Evolutionary conservation across 2,329 filamentous ascomycete genomes (phyloP), one percentile per base, ranked within the genome.

Genomic region (Ascosphaera apis): DNA sequence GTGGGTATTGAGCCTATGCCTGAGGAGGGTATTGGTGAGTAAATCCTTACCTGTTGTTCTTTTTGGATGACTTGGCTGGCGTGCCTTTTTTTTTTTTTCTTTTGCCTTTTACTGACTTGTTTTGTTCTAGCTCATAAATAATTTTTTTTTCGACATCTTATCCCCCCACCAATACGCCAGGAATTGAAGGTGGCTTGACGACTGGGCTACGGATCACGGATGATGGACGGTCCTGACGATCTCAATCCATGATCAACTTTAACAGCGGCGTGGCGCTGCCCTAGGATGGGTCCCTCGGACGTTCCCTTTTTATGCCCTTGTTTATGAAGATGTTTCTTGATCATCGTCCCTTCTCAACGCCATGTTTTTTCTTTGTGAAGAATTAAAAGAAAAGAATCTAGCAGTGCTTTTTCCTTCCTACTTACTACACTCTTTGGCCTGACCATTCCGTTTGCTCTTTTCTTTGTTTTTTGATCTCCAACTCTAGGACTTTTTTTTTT

Each of bases 21-120:
- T 19, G 71, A 65, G 42, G 72, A 77, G 53, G 72, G 67, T 40
- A 69, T 71, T 49, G 56, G 56, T 58, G 53, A 55, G 56, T 53
- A 40, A 17, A 31, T 8, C n/a, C 15, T 34, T 19, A n/a, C n/a
- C 19, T 23, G 6, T 33, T 37, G 13, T n/a, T n/a, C n/a, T n/a
- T n/a, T n/a, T n/a, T n/a, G n/a, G n/a, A n/a, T n/a, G n/a, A n/a
- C n/a, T n/a, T n/a, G n/a, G 15, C n/a, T n/a, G n/a, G n/a, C n/a
- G n/a, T n/a, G n/a, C n/a, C n/a, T n/a, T 25, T 18, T 23, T 8
- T 31, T 3, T 25, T 18, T 35, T 25, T 9, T 31, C 7, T 8
- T 9, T 23, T 36, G 13, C 12, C 18, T 31, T 11, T 12, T 30
- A 15, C 28, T 33, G 13, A 35, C 25, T 13, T 25, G 16, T 31